Evolutionary conservation across 805 yeast species (phyloP).

Genomic region (Candida patagonica): DNA sequence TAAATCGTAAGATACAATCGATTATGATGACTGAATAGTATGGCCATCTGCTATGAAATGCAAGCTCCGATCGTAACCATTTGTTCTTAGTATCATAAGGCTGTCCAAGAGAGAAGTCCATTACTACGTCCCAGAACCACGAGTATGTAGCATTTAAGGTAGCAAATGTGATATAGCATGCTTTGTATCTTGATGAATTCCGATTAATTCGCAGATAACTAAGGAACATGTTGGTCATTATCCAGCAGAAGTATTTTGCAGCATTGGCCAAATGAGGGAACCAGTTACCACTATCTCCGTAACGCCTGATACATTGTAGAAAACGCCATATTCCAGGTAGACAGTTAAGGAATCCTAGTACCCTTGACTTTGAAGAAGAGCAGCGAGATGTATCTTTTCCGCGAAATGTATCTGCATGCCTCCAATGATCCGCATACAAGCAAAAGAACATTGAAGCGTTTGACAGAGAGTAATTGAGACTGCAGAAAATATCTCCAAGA

Average conservation of each 20-base stretch:
- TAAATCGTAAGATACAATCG: conserved; percentile 72
- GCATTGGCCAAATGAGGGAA: conserved; percentile 94
- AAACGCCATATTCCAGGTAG: conserved; percentile 88
- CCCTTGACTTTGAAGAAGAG: conserved; percentile 62
- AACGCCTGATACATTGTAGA: conserved; percentile 86
- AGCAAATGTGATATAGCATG: conserved; percentile 65
- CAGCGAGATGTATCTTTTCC: conserved; percentile 35
- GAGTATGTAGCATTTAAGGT: conserved; percentile 60
- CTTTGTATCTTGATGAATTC: conserved; percentile 32
- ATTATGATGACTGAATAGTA: conserved; percentile 68
- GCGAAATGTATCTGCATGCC: conserved; percentile 25
- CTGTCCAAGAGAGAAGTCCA: conserved; percentile 94
- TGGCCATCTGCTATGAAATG: conserved; percentile 45
- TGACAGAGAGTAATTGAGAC: conserved; percentile 80
- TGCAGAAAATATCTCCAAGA: conserved; percentile 83
- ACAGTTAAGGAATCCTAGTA: conserved; percentile 76
- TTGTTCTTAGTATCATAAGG: conserved; percentile 42
- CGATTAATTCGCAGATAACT: conserved; percentile 68
- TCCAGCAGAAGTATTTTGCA: conserved; percentile 59
- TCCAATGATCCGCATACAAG: conserved; percentile 66
- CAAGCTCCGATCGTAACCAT: conserved; percentile 63
- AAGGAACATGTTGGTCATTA: conserved; percentile 59
- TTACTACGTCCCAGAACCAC: conserved; percentile 77
- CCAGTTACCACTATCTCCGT: conserved; percentile 86
- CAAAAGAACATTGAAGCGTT: conserved; percentile 82